Percentiles rank a stretch among this genome's conserved stretches.
These are phyloP conservation scores for Asterella californica DNA, from an alignment of 225 moss, liverwort and hornwort genomes.

Conservation along the genomic window DNA sequence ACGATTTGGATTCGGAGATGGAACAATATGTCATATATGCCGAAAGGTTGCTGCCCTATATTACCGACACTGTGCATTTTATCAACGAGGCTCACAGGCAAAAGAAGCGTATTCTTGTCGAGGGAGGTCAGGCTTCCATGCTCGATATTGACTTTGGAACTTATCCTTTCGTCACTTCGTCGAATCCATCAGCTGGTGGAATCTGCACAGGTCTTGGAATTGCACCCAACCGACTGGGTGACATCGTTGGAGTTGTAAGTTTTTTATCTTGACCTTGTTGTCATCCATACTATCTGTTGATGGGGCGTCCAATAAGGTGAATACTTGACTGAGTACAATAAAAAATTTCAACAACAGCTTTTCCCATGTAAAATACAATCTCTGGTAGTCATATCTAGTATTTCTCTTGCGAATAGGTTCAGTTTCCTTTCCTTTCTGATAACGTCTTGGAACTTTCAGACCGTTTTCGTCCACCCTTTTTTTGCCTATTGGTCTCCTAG, in stretches of 20 bases:
- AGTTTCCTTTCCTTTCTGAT: background rate
- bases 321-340: too few relatives aligned
- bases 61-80: conserved; percentile 83
- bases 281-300: too few relatives aligned
- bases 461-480: background rate
- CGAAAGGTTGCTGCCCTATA: conserved; percentile 64
- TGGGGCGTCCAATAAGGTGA: too few relatives aligned
- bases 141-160: conserved; percentile 97
- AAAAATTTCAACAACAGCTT: too few relatives aligned
- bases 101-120: conserved; percentile 89
- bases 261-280: background rate
- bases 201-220: conserved; percentile 96
- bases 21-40: conserved; percentile 65
- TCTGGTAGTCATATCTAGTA: too few relatives aligned
- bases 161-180: conserved; percentile 98
- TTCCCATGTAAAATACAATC: too few relatives aligned
- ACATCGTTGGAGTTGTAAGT: conserved; percentile 93
- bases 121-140: conserved; percentile 99
- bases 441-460: background rate
- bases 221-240: conserved; percentile 86
- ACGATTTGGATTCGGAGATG: conserved; percentile 80
- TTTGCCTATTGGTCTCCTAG: background rate
- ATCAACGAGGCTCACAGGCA: conserved; percentile 61
- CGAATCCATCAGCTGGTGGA: conserved; percentile 91
- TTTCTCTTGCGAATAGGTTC: too few relatives aligned